Percentiles rank a stretch among this genome's conserved stretches.
phyloP scores from a whole-genome alignment of 2,329 filamentous ascomycete species.

The Ascochyta koolunga region DNA sequence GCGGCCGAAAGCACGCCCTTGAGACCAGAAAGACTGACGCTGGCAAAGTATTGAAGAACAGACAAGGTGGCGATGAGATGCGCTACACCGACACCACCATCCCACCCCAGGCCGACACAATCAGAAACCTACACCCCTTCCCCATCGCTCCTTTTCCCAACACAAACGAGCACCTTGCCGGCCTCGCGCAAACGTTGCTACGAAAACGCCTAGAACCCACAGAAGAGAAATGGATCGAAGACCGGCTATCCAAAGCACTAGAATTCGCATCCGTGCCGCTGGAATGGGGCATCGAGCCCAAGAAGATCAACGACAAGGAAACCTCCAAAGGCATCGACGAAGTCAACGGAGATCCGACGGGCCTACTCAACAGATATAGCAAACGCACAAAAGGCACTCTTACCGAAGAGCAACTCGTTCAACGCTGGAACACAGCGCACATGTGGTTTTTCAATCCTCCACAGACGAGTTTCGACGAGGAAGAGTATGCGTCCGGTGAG shows the following conservation, averaged over 20 bases:
- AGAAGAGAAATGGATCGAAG: conserved; percentile 40
- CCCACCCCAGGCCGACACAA: conserved; percentile 17
- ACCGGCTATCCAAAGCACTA: conserved; percentile 32
- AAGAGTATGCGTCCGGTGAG: conserved; percentile 20
- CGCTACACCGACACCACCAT: conserved; percentile 11
- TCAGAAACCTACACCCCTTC: conserved; percentile 31
- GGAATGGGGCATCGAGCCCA: conserved; percentile 37
- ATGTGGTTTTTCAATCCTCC: conserved; percentile 26
- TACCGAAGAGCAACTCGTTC: conserved; percentile 26
- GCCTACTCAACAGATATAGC: conserved; percentile 19
- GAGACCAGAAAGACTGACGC: conserved; percentile 22
- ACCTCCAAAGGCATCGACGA: conserved; percentile 20
- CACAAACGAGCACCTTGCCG: conserved; percentile 22
- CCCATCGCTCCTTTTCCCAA: conserved; percentile 34
- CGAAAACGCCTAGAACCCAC: conserved; percentile 35
- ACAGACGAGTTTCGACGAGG: conserved; percentile 5
- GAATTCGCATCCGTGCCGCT: conserved; percentile 39
- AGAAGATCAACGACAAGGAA: conserved; percentile 18
- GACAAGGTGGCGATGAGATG: neutral
- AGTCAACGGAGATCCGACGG: conserved; percentile 9
- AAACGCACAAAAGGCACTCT: conserved; percentile 25
- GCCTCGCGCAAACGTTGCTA: conserved; percentile 31
- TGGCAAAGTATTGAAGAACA: conserved; percentile 16
- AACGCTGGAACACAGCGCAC: conserved; percentile 30
- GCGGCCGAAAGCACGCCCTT: conserved; percentile 24